Percentiles rank a stretch among this genome's conserved stretches.
Evolutionary conservation across 768 basidiomycete species (phyloP).

Genomic region (Boletus speciosus): DNA sequence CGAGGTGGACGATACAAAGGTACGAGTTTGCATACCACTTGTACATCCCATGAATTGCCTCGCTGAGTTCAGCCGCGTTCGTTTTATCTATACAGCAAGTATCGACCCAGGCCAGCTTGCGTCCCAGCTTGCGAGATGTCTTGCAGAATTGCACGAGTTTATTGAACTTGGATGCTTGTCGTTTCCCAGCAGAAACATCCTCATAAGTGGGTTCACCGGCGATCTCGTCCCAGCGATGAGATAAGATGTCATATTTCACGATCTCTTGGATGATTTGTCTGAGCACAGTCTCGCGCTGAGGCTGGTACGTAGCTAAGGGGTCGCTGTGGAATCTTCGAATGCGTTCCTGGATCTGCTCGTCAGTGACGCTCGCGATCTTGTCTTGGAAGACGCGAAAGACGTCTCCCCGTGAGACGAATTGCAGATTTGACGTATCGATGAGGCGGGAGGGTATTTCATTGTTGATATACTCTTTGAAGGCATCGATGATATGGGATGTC

Average conservation of each 20-base stretch:
- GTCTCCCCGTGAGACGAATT: slow-evolving; percentile 2
- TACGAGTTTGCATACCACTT: slow-evolving; percentile 21
- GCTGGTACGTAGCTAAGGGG: not conserved
- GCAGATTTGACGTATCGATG: slow-evolving; percentile 5
- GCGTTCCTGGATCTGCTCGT: slow-evolving; percentile 1
- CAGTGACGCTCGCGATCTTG: slow-evolving; percentile 1
- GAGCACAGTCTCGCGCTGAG: not conserved
- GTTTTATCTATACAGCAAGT: slow-evolving; percentile 23
- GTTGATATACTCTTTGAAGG: slow-evolving; percentile 10
- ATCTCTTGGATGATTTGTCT: slow-evolving; percentile 13
- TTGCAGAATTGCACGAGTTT: slow-evolving; percentile 7
- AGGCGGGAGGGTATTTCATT: slow-evolving; percentile 11
- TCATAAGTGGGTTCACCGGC: slow-evolving; percentile 9
- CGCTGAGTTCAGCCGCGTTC: slow-evolving; percentile 15
- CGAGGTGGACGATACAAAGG: slow-evolving; percentile 21
- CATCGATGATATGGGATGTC: not conserved
- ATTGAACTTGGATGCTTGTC: not conserved
- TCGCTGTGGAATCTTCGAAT: not conserved
- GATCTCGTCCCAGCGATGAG: slow-evolving; percentile 11
- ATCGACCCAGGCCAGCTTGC: slow-evolving; percentile 12
- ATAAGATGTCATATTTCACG: slow-evolving; percentile 11
- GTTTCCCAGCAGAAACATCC: not conserved
- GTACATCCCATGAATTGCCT: slow-evolving; percentile 22
- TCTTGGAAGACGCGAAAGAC: slow-evolving; percentile 8
- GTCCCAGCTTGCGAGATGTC: not conserved